Evolutionary conservation across 306 rosid species (phyloP).

Genomic region (Hippophae rhamnoides): DNA sequence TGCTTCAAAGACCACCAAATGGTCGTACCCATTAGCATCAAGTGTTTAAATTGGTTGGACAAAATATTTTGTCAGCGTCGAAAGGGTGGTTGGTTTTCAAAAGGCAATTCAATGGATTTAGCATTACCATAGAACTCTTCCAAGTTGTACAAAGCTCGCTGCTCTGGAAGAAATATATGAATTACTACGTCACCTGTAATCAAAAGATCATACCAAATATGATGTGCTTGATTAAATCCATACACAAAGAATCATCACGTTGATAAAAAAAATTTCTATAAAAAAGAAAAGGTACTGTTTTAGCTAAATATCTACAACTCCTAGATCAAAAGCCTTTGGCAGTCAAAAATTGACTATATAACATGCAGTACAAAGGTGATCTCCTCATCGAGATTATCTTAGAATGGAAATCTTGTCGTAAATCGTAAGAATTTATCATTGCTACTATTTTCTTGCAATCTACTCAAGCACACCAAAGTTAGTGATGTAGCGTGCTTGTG

Average conservation of each 20-base stretch:
- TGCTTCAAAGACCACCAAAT: slow-evolving; percentile 13
- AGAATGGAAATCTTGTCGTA: no score
- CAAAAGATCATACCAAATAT: slow-evolving; percentile 10
- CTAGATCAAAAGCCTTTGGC: no score
- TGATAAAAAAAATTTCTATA: not conserved
- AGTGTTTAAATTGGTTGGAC: not conserved
- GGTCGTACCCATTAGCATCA: slow-evolving; percentile 4
- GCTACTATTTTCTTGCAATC: no score
- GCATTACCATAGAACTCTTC: slow-evolving; percentile 91
- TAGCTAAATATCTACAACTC: no score
- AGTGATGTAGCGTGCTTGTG: no score
- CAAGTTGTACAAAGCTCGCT: slow-evolving; percentile 80
- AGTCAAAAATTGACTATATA: no score
- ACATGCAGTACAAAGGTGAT: no score
- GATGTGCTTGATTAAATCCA: not conserved
- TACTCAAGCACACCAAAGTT: no score
- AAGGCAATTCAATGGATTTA: slow-evolving; percentile 64
- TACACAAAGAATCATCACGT: not conserved
- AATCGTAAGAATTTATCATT: no score
- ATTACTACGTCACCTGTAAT: slow-evolving; percentile 79
- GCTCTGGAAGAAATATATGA: slow-evolving; percentile 87
- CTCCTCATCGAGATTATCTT: no score
- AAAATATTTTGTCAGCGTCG: slow-evolving; percentile 26
- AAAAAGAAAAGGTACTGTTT: no score
- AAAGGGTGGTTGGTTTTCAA: slow-evolving; percentile 67